Base-by-base conservation (phyloP, 345 rosid species). In the Boechera divaricarpa region DNA sequence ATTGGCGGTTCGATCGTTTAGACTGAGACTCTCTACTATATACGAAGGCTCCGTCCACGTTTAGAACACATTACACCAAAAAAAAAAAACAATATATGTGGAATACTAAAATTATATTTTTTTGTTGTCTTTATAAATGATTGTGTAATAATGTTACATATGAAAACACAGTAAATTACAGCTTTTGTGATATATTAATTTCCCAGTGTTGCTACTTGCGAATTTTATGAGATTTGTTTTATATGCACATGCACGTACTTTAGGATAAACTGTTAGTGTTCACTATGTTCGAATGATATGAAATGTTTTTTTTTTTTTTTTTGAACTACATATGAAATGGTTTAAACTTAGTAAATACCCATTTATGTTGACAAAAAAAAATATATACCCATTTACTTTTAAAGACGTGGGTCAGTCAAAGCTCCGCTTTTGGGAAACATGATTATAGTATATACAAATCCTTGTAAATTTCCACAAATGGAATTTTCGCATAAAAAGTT, bases 1-100 rank as follows among this genome's bases (percentile, higher is more conserved):
- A 61, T 32, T 84, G 63, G 96, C 92, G 49, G 97, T 85, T 70
- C 88, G 93, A 1, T 91, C 98, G 6, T 91, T 91, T 58, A 77
- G 85, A 67, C 84, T 89, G 58, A 77, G 86, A 45, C 76, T 94
- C 42, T 81, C 86, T 58, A 90, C 97, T 16, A 90, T 94, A 36
- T 77, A 90, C 7, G 98, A 94, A 80, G 91, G 95, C 5, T 65
- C 84, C 8, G 90, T 79, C 26, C 54, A 44, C 6, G 49, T 78
- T 61, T 82, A 82, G 72, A 67, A n/a, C 33, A 5, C 18, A 32
- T 57, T 4, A 35, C 49, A 12, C 5, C 49, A 5, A 3, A 44
- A 8, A 1, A 4, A 64, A 45, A 5, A 47, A 42, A 39, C 11
- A 1, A 4, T 11, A 12, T 6, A 4, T 4, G 15, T 16, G 38